Percentiles rank a stretch among this genome's conserved stretches.
Evolutionary conservation across 2,329 filamentous ascomycete species (phyloP).

Genomic region (Verticillium tricorpus): DNA sequence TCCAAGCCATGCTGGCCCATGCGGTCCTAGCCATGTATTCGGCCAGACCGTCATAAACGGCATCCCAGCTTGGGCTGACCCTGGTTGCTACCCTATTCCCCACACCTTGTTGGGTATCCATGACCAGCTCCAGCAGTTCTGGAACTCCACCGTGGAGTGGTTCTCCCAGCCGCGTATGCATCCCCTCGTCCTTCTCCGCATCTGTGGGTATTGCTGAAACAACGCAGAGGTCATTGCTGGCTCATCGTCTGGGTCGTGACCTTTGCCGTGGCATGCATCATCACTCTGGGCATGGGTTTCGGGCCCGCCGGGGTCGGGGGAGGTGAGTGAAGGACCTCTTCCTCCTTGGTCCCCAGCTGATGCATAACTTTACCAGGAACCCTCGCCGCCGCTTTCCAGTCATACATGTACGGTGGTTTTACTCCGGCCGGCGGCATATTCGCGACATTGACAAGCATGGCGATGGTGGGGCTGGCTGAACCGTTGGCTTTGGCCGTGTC

Average conservation of each 20-base stretch:
- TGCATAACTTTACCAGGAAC: background rate
- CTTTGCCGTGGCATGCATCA: background rate
- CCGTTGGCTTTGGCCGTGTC: background rate
- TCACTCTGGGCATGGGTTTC: background rate
- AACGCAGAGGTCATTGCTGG: background rate
- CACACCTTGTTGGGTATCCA: background rate
- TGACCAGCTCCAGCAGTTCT: background rate
- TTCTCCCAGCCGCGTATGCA: background rate
- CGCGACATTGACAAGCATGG: slow-evolving; percentile 17
- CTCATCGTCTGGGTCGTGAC: background rate
- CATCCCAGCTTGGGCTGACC: background rate
- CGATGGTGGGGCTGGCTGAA: slow-evolving; percentile 10
- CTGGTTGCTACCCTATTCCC: background rate
- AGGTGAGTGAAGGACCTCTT: background rate
- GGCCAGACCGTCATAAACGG: background rate
- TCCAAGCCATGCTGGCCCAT: background rate
- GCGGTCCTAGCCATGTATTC: background rate
- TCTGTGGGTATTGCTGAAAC: background rate
- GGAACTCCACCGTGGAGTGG: background rate
- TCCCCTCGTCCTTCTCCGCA: background rate
- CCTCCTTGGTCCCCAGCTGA: background rate
- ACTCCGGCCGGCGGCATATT: slow-evolving; percentile 16
- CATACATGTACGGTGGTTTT: slow-evolving; percentile 14
- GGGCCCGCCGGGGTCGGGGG: background rate
- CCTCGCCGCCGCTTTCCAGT: slow-evolving; percentile 10